A percentile compares a stretch with the other conserved stretches of the same genome.
These are phyloP conservation scores for Tricholoma saponaceum DNA, from an alignment of 768 basidiomycete species.

Conservation along the genomic window DNA sequence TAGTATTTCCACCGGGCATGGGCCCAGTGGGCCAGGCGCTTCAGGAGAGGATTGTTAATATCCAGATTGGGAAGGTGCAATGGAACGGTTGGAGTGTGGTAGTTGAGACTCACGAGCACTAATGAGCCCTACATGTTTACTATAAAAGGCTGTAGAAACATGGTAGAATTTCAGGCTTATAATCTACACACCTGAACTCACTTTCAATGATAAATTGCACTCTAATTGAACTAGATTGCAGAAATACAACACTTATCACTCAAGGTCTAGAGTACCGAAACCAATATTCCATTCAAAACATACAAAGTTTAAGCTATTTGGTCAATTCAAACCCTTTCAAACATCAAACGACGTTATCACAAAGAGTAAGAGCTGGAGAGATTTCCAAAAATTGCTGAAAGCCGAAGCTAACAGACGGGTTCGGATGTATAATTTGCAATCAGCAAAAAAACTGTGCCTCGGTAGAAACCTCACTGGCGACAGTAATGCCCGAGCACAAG, in stretches of 20 bases:
- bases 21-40: slow-evolving; percentile 61
- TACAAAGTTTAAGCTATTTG: too few species aligned
- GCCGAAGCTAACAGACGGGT: slow-evolving; percentile 88
- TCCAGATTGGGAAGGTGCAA: slow-evolving; percentile 64
- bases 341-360: slow-evolving; percentile 10
- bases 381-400: slow-evolving; percentile 89
- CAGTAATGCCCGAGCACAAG: slow-evolving; percentile 96
- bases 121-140: too few species aligned
- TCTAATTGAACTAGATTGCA: too few species aligned
- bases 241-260: too few species aligned
- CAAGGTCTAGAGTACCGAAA: too few species aligned
- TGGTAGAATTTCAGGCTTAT: too few species aligned
- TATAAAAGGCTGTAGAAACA: too few species aligned
- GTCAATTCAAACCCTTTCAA: slow-evolving; percentile 1
- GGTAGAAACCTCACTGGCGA: slow-evolving; percentile 95
- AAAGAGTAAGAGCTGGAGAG: slow-evolving; percentile 18
- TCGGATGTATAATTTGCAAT: slow-evolving; percentile 98
- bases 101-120: too few species aligned
- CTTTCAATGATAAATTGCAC: too few species aligned
- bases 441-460: slow-evolving; percentile 93
- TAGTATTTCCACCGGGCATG: slow-evolving; percentile 47
- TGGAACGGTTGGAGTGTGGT: slow-evolving; percentile 64
- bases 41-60: slow-evolving; percentile 57
- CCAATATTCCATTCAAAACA: not conserved
- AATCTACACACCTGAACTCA: too few species aligned